phyloP scores from a whole-genome alignment of 805 yeast genomes.

The Vanderwaltozyma verrucispora region DNA sequence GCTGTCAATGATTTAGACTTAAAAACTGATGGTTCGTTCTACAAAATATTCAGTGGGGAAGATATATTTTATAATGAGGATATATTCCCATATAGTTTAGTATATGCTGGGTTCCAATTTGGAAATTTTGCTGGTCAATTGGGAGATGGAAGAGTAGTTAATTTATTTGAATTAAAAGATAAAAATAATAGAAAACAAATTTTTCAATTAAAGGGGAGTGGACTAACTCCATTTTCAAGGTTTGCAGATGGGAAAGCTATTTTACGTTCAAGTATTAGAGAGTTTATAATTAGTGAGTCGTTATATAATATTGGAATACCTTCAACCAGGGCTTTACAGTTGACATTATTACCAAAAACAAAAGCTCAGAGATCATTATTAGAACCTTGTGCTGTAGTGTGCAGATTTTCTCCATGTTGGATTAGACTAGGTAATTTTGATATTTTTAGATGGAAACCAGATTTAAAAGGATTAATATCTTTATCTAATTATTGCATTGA shows the following conservation, averaged over 20 bases:
- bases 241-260: slow-evolving; percentile 98
- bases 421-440: slow-evolving; percentile 84
- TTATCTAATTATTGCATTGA: slow-evolving; percentile 66
- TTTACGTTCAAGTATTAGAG: slow-evolving; percentile 76
- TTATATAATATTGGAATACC: slow-evolving; percentile 77
- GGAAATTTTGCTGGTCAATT: slow-evolving; percentile 95
- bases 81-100: slow-evolving; percentile 76
- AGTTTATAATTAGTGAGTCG: slow-evolving; percentile 76
- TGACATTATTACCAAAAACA: slow-evolving; percentile 64
- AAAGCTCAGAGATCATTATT: slow-evolving; percentile 56
- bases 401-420: slow-evolving; percentile 82
- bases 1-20: slow-evolving; percentile 60
- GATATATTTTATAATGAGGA: slow-evolving; percentile 30
- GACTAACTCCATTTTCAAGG: slow-evolving; percentile 82
- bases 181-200: slow-evolving; percentile 30
- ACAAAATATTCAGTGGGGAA: slow-evolving; percentile 53
- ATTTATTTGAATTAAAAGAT: slow-evolving; percentile 61
- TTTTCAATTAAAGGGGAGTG: slow-evolving; percentile 85
- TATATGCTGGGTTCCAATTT: slow-evolving; percentile 94
- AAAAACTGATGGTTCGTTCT: slow-evolving; percentile 36
- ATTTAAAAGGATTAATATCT: slow-evolving; percentile 47
- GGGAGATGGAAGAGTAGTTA: slow-evolving; percentile 90
- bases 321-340: slow-evolving; percentile 69
- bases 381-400: slow-evolving; percentile 77
- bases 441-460: slow-evolving; percentile 62